These are phyloP conservation scores for Oryza meridionalis DNA, from an alignment of 176 grass and related monocot genomes.

Conservation along the genomic window DNA sequence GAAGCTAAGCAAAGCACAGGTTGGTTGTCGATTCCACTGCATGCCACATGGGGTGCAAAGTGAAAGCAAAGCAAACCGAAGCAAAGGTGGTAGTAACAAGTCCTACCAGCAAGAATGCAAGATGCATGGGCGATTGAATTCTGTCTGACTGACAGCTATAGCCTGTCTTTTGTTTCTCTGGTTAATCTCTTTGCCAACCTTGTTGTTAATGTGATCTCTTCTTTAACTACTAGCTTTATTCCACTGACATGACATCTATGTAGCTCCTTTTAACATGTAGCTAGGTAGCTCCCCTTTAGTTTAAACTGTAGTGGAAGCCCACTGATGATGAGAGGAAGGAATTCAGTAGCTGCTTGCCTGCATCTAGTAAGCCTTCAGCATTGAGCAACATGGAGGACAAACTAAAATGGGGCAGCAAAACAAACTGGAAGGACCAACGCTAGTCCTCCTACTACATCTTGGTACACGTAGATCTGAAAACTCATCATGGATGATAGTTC, in stretches of 20 bases:
- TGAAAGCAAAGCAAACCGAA: background rate
- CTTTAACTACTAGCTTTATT: background rate
- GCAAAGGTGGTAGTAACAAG: background rate
- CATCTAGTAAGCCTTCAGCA: background rate
- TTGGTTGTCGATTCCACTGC: background rate
- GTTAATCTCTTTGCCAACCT: background rate
- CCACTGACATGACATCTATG: background rate
- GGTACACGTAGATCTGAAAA: background rate
- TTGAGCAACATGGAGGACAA: background rate
- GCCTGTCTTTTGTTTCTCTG: background rate
- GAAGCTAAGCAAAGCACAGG: background rate
- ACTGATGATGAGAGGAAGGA: background rate
- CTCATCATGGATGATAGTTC: constrained; percentile 18
- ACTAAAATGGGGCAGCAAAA: background rate
- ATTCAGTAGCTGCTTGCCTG: background rate
- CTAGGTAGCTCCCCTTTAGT: background rate
- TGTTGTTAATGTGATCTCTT: background rate
- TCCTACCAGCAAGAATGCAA: background rate
- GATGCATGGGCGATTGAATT: background rate
- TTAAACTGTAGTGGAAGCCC: background rate
- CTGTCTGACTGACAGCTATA: background rate
- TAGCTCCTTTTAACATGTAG: background rate
- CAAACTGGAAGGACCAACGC: background rate
- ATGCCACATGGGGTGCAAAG: background rate
- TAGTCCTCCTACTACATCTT: no score